phyloP scores from a whole-genome alignment of 768 basidiomycete species.

The Collybia mongolica region DNA sequence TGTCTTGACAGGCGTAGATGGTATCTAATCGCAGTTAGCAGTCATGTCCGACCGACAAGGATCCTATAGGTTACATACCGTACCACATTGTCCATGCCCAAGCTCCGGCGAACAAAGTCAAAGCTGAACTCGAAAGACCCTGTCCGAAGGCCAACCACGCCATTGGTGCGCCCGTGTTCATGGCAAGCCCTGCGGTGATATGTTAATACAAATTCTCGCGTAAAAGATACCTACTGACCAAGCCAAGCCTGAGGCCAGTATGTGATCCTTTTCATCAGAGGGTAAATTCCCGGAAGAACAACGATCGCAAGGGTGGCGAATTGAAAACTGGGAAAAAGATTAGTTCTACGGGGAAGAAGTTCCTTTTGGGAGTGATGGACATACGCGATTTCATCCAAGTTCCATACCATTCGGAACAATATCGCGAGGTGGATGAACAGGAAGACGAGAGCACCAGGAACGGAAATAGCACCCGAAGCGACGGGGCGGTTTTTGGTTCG shows the following conservation, averaged over 20 bases:
- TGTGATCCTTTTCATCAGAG: constrained; percentile 38
- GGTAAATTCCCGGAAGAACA: constrained; percentile 26
- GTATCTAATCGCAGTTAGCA: constrained; percentile 31
- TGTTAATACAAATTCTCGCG: background rate
- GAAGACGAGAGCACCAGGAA: constrained; percentile 26
- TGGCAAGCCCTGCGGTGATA: constrained; percentile 21
- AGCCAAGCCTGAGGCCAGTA: constrained; percentile 44
- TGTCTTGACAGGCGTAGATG: constrained; percentile 63
- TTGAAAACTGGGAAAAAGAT: constrained; percentile 1
- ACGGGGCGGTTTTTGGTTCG: constrained; percentile 31
- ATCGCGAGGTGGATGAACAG: constrained; percentile 16
- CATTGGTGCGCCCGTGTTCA: constrained; percentile 30
- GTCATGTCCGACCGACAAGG: background rate
- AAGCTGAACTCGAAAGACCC: constrained; percentile 9
- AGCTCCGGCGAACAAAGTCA: constrained; percentile 14
- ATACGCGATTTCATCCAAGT: constrained; percentile 14
- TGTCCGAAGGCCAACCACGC: constrained; percentile 25
- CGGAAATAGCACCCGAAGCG: constrained; percentile 27
- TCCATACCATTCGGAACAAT: constrained; percentile 16
- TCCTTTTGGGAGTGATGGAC: background rate
- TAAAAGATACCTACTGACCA: constrained; percentile 16
- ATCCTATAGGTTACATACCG: constrained; percentile 5
- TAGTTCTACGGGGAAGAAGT: background rate
- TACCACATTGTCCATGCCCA: constrained; percentile 22
- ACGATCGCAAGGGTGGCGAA: constrained; percentile 17